These are phyloP conservation scores for Eimeria praecox DNA, from an alignment of 169 alveolate genomes.

Conservation along the genomic window DNA sequence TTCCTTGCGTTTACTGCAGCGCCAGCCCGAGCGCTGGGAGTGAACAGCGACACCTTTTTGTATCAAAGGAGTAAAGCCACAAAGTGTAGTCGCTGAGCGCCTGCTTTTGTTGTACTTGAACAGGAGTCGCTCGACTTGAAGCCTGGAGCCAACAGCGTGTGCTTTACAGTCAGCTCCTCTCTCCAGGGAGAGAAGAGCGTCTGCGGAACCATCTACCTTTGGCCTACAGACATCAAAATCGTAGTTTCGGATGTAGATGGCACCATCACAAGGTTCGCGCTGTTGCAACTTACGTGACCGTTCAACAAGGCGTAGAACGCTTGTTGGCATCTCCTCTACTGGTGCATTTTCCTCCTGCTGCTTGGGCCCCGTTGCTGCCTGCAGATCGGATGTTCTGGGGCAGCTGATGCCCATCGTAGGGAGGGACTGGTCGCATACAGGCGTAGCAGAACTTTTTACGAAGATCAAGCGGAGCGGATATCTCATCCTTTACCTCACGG, in stretches of 20 bases:
- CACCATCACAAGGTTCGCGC: slow-evolving; percentile 92
- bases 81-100: not conserved
- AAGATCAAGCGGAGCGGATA: slow-evolving; percentile 96
- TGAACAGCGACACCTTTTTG: not conserved
- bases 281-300: not conserved
- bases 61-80: not conserved
- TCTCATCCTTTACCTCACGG: slow-evolving; percentile 97
- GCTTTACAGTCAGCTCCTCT: slow-evolving; percentile 93
- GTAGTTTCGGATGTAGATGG: slow-evolving; percentile 99
- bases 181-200: slow-evolving; percentile 95
- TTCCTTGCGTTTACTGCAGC: not conserved
- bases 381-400: slow-evolving; percentile 97
- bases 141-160: slow-evolving; percentile 94
- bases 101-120: not conserved
- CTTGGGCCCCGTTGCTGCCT: not conserved
- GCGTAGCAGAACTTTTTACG: slow-evolving; percentile 96
- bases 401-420: slow-evolving; percentile 98
- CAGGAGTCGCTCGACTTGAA: slow-evolving; percentile 88
- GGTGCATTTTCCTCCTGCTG: not conserved
- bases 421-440: slow-evolving; percentile 98
- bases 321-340: not conserved
- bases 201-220: slow-evolving; percentile 94
- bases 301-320: not conserved
- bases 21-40: not conserved
- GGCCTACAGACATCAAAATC: slow-evolving; percentile 95